Percentiles rank a stretch among this genome's conserved stretches.
Conservation (phyloP, 2,329 filamentous ascomycete genomes). For the Ceratocystis cubensis region DNA sequence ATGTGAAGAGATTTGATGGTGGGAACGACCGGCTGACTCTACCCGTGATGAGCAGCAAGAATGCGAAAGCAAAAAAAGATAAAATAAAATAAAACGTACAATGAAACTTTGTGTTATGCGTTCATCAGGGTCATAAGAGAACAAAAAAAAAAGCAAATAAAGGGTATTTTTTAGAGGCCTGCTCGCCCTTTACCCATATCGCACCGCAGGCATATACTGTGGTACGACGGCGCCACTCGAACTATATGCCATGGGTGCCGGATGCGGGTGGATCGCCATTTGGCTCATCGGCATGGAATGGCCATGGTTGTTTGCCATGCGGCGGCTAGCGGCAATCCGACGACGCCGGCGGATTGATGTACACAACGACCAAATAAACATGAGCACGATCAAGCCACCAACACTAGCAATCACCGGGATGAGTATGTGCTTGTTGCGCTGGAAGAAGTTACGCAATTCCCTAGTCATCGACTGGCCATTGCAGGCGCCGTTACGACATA, state of each 20-base stretch:
- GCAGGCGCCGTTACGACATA: slow-evolving; percentile 68
- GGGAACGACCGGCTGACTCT: background rate
- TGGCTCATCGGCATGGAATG: background rate
- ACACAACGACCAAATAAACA: slow-evolving; percentile 54
- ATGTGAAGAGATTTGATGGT: background rate
- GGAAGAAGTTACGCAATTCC: slow-evolving; percentile 64
- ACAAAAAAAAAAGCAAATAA: background rate
- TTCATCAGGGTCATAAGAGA: slow-evolving; percentile 2
- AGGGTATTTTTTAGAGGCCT: background rate
- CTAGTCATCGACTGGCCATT: slow-evolving; percentile 54
- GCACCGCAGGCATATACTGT: slow-evolving; percentile 11
- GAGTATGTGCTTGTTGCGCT: slow-evolving; percentile 63
- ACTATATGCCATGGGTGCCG: background rate
- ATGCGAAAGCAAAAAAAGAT: background rate
- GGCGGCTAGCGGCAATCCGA: background rate
- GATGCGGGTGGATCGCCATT: background rate
- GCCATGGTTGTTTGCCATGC: slow-evolving; percentile 3
- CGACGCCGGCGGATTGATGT: slow-evolving; percentile 27
- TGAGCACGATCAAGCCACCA: slow-evolving; percentile 58
- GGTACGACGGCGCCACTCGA: slow-evolving; percentile 1
- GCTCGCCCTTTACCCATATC: slow-evolving; percentile 6
- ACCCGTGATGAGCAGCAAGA: background rate
- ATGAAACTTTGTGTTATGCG: background rate
- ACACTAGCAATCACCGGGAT: slow-evolving; percentile 65
- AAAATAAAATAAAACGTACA: background rate